Conservation (phyloP, 495 filamentous ascomycete species). For the Talaromyces wortmannii region DNA sequence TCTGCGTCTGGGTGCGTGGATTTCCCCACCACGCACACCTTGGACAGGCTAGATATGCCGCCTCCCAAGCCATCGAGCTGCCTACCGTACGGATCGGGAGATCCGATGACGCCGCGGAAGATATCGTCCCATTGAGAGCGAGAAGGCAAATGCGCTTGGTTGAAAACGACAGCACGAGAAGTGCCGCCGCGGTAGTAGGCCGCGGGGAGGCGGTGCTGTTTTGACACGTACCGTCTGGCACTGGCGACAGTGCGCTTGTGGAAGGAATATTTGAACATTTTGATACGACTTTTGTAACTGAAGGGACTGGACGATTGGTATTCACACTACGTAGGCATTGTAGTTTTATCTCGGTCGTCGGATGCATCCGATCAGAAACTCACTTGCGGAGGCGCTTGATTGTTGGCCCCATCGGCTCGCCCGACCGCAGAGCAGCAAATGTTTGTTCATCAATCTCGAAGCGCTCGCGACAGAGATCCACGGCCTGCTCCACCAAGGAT, state of each 20-base stretch:
- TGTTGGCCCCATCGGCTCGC: constrained; percentile 10
- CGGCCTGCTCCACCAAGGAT: constrained; percentile 9
- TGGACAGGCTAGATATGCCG: constrained; percentile 63
- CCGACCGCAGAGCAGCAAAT: constrained; percentile 9
- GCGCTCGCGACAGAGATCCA: constrained; percentile 11
- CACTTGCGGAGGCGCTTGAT: constrained; percentile 12
- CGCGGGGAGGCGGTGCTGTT: constrained; percentile 44
- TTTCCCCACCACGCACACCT: constrained; percentile 57
- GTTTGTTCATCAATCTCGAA: constrained; percentile 17
- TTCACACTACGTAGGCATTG: too few species aligned
- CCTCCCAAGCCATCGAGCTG: constrained; percentile 70
- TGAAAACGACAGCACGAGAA: constrained; percentile 61
- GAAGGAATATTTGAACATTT: too few species aligned
- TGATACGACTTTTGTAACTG: too few species aligned
- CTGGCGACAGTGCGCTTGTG: too few species aligned
- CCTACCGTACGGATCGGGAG: constrained; percentile 60
- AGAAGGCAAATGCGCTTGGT: constrained; percentile 41
- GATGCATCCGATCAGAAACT: too few species aligned
- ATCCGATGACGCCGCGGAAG: constrained; percentile 57
- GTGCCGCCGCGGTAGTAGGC: constrained; percentile 70
- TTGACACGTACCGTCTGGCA: too few species aligned
- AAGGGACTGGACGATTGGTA: too few species aligned
- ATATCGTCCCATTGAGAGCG: constrained; percentile 46
- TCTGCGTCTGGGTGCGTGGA: constrained; percentile 45
- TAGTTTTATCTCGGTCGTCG: too few species aligned